Percentiles rank a stretch among this genome's conserved stretches.
Evolutionary conservation across 2,329 filamentous ascomycete species (phyloP).

Genomic region (Exophiala sideris): DNA sequence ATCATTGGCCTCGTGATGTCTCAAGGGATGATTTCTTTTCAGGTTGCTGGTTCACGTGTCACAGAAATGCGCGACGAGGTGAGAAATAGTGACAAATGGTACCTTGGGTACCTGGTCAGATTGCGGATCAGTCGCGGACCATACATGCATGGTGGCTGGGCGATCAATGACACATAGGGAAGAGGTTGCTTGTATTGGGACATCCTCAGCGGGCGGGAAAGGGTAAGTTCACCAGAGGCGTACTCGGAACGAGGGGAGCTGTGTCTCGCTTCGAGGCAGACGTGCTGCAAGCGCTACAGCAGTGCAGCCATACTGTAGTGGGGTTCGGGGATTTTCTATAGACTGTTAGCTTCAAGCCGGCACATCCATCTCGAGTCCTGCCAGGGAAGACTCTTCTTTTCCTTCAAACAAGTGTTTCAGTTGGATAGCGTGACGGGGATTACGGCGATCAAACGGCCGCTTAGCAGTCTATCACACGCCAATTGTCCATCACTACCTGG

Average conservation of each 20-base stretch:
- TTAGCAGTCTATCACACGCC: constrained; percentile 16
- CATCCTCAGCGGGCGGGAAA: neutral
- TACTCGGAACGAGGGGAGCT: constrained; percentile 9
- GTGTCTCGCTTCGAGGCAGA: constrained; percentile 1
- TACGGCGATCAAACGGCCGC: constrained; percentile 22
- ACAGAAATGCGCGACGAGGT: constrained; percentile 11
- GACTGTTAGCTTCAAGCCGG: neutral
- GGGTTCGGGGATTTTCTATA: constrained; percentile 1
- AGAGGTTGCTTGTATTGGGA: neutral
- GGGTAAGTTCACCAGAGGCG: constrained; percentile 1
- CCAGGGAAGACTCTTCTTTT: neutral
- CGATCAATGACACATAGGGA: constrained; percentile 16
- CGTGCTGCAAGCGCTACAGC: too few species aligned
- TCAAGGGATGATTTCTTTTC: constrained; percentile 20
- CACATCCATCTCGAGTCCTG: neutral
- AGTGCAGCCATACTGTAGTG: too few species aligned
- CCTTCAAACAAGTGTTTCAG: constrained; percentile 16
- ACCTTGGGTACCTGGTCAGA: constrained; percentile 8
- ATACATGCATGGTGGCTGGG: constrained; percentile 17
- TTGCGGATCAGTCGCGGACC: constrained; percentile 12
- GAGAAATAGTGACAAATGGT: constrained; percentile 21
- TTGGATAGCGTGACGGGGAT: constrained; percentile 20
- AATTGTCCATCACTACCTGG: constrained; percentile 7
- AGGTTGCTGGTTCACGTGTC: constrained; percentile 16
- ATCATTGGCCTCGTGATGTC: neutral